phyloP scores from a whole-genome alignment of 2,329 filamentous ascomycete genomes.

The Cordyceps fumosorosea region DNA sequence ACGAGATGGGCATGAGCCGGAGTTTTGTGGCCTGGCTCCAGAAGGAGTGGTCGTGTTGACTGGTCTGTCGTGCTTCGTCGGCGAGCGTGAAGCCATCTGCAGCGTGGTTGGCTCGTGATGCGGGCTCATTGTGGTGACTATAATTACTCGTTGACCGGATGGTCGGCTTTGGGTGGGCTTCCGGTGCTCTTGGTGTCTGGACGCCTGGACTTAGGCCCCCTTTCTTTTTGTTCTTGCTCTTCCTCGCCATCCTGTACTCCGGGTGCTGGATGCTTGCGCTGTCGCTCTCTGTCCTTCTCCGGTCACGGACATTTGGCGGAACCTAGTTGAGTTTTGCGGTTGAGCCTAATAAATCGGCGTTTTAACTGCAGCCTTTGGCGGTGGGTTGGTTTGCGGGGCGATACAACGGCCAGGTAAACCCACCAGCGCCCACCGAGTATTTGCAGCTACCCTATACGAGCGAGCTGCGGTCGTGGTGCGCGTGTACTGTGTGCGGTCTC shows the following conservation, averaged over 20 bases:
- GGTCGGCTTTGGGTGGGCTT: background rate
- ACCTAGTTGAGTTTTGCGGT: too few species aligned
- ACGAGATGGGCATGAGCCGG: constrained; percentile 42
- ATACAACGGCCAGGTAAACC: background rate
- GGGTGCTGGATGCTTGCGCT: background rate
- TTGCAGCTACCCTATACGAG: background rate
- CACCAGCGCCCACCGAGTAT: too few species aligned
- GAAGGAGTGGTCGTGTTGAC: constrained; percentile 15
- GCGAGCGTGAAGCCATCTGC: constrained; percentile 17
- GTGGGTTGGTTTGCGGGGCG: too few species aligned
- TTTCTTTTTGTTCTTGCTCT: background rate
- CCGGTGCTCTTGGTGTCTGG: background rate
- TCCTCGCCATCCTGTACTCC: background rate
- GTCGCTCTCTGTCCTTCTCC: background rate
- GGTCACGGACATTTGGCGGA: background rate
- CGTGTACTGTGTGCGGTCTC: too few species aligned
- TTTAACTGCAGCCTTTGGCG: too few species aligned
- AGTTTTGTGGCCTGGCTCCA: constrained; percentile 36
- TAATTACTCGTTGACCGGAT: background rate
- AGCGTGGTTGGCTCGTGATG: background rate
- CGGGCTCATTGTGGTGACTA: background rate
- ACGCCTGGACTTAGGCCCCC: too few species aligned
- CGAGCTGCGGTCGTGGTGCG: background rate
- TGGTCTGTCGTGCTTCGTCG: constrained; percentile 20
- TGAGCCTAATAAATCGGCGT: too few species aligned